Conservation (phyloP, 495 filamentous ascomycete genomes). For the Sordaria brevicollis region DNA sequence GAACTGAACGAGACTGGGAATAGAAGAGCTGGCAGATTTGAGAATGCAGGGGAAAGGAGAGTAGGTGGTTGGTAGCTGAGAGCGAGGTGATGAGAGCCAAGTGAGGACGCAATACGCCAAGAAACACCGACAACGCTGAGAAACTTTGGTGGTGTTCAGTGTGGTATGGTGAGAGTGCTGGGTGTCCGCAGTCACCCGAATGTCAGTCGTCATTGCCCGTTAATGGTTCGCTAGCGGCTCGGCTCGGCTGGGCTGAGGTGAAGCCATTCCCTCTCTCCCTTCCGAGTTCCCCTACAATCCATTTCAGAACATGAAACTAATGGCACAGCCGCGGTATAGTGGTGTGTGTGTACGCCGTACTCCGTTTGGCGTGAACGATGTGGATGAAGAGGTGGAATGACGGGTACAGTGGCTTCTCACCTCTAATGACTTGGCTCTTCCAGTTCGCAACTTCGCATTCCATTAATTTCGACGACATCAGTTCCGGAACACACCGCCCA, state of each 20-base stretch:
- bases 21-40: not conserved
- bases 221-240: not conserved
- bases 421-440: not conserved
- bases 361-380: not conserved
- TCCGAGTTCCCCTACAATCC: not conserved
- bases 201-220: not conserved
- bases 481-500: not conserved
- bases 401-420: not conserved
- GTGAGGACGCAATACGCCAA: too few species aligned
- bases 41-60: not conserved
- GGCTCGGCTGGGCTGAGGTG: not conserved
- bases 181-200: not conserved
- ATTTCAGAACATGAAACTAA: too few species aligned
- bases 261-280: not conserved
- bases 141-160: not conserved
- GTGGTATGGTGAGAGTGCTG: not conserved
- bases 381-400: not conserved
- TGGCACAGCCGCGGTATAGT: not conserved
- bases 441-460: not conserved
- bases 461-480: not conserved
- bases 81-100: too few species aligned
- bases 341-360: too few species aligned
- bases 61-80: too few species aligned
- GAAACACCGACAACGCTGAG: not conserved
- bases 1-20: not conserved